These are phyloP conservation scores for Russula abietina DNA, from an alignment of 768 basidiomycete species.

Conservation along the genomic window DNA sequence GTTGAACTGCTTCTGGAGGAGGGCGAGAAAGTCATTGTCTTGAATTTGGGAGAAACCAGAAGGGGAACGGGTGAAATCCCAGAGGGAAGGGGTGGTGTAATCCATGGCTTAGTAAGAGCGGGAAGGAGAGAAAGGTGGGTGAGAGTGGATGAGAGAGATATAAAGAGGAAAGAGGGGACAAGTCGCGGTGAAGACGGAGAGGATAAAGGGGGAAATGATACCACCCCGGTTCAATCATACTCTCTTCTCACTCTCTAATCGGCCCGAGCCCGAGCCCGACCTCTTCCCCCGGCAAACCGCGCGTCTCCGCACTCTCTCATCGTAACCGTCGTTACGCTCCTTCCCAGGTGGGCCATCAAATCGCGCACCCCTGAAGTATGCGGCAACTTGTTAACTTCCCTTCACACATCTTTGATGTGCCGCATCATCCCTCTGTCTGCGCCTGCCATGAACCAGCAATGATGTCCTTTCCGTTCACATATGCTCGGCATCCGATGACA, in stretches of 20 bases:
- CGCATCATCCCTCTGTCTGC: background rate
- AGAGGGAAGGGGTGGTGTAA: constrained; percentile 45
- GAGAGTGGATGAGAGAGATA: background rate
- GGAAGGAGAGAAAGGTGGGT: background rate
- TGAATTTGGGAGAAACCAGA: constrained; percentile 56
- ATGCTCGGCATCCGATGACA: background rate
- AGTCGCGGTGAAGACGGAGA: no score
- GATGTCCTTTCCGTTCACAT: background rate
- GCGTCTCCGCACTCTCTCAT: background rate
- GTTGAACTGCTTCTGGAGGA: constrained; percentile 72
- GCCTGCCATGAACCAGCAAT: background rate
- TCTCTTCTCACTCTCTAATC: background rate
- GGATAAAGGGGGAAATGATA: background rate
- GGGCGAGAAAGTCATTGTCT: constrained; percentile 71
- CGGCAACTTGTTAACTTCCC: background rate
- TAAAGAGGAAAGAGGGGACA: no score
- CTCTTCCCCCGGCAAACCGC: background rate
- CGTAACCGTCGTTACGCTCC: background rate
- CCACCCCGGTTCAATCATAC: background rate
- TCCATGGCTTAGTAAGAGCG: constrained; percentile 39
- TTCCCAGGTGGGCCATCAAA: background rate
- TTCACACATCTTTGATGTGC: no score
- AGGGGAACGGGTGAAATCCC: constrained; percentile 52
- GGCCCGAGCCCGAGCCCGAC: background rate
- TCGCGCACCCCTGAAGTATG: background rate